Base-by-base conservation (phyloP, 371 early-diverging fungal genomes). In the Dichotomocladium elegans region DNA sequence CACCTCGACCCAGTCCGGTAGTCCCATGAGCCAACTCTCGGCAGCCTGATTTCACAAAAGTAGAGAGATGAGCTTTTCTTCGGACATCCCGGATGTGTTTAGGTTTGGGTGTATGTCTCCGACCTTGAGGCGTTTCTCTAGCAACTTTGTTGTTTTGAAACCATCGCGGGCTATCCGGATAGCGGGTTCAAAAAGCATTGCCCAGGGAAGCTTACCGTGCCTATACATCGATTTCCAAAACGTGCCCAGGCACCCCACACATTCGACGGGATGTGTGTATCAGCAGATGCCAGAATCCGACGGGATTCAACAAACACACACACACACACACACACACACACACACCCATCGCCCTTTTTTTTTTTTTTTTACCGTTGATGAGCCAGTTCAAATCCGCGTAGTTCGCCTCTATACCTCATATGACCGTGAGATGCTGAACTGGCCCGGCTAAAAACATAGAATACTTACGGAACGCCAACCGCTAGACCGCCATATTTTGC, bases 131-230 rank as follows among this genome's bases (percentile, higher is more conserved):
- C 70, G n/a, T 61, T 55, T n/a, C 72, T 87, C 49, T 92, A 68
- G 63, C 74, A 66, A 21, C 54, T 55, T 1, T 1, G 79, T 76
- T 7, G 90, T 86, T 9, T 58, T 54, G 70, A 92, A 96, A 0
- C 98, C 98, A 21, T 92, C 68, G 26, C 86, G 67, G 7, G 92
- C 85, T 30, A 99, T 63, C 28, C 74, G 68, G 34, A 98, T 88
- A 1, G 92, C 75, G 4, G 95, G 93, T 49, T 68, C 79, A 70
- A 99, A 88, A 17, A 99, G 70, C 2, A 79, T 60, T 6, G 67
- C 58, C 99, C 99, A 99, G 0, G 88, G 76, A 9, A 97, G 70
- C 55, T 80, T 88, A 5, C 98, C 98, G 56, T 85, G 77, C 47
- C 81, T 76, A 41, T 29, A 47, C 54, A 51, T 31, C 9, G 24